A percentile compares a stretch with the other conserved stretches of the same genome.
Conservation (phyloP, 495 filamentous ascomycete species). For the Cercophora sp. region DNA sequence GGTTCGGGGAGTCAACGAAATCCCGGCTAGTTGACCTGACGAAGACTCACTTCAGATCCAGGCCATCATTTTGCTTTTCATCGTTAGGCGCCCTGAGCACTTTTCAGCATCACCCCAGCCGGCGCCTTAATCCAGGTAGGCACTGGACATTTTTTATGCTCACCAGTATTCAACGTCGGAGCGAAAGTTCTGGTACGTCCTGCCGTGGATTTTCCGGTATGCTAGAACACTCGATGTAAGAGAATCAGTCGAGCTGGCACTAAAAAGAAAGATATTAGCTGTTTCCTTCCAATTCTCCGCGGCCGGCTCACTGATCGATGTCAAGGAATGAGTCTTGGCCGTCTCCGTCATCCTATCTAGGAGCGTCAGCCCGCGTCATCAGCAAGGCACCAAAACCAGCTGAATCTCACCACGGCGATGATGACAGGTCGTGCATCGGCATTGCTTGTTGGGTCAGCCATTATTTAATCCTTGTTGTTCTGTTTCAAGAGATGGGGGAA, state of each 20-base stretch:
- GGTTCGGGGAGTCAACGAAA: neutral
- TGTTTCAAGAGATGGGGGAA: too few relatives aligned
- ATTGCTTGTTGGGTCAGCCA: too few relatives aligned
- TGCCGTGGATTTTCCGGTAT: neutral
- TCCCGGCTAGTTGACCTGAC: neutral
- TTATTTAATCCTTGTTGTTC: too few relatives aligned
- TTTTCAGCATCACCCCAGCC: neutral
- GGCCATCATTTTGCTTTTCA: neutral
- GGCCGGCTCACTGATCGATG: neutral
- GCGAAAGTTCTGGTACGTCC: neutral
- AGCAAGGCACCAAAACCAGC: too few relatives aligned
- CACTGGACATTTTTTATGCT: neutral
- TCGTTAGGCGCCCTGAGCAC: neutral
- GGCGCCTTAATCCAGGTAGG: too few relatives aligned
- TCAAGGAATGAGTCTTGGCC: neutral
- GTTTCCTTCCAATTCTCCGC: neutral
- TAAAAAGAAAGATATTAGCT: neutral
- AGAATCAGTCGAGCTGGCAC: constrained; percentile 1
- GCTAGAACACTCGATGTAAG: neutral
- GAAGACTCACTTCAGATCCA: neutral
- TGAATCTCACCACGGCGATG: too few relatives aligned
- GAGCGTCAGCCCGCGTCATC: too few relatives aligned
- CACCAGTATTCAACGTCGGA: neutral
- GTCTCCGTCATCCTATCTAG: too few relatives aligned
- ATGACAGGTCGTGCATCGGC: too few relatives aligned